Percentiles rank a stretch among this genome's conserved stretches.
Evolutionary conservation across 169 alveolate species (phyloP).

Genomic region (Amoebophrya sp.): DNA sequence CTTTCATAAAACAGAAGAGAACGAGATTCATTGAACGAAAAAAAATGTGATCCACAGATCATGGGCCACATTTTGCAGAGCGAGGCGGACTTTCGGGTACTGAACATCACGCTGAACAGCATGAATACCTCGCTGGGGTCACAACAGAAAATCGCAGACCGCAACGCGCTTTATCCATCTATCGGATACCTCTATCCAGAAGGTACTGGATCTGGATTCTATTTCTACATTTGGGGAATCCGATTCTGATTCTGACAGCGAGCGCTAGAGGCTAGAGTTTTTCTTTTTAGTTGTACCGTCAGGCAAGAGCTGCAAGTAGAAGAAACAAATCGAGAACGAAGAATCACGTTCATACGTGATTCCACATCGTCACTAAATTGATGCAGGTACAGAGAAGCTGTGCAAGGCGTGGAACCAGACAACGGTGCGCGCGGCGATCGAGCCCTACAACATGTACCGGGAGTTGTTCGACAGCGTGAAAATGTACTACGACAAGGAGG

Average conservation of each 20-base stretch:
- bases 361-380: not conserved
- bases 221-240: not conserved
- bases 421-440: conserved; percentile 68
- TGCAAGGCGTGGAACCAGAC: conserved; percentile 74
- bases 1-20: no score
- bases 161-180: conserved; percentile 67
- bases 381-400: conserved; percentile 57
- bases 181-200: conserved; percentile 78
- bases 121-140: conserved; percentile 25
- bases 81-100: conserved; percentile 41
- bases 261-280: not conserved
- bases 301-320: no score
- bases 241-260: not conserved
- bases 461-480: not conserved
- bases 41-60: no score
- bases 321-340: not conserved
- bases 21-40: no score
- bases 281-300: not conserved
- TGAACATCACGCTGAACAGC: conserved; percentile 40
- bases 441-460: not conserved
- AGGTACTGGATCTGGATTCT: conserved; percentile 22
- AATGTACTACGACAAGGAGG: conserved; percentile 1
- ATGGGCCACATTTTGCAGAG: conserved; percentile 67
- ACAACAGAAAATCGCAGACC: conserved; percentile 46
- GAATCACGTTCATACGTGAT: not conserved